These are phyloP conservation scores for Dipteronia sinensis DNA, from an alignment of 345 rosid species.

Conservation along the genomic window DNA sequence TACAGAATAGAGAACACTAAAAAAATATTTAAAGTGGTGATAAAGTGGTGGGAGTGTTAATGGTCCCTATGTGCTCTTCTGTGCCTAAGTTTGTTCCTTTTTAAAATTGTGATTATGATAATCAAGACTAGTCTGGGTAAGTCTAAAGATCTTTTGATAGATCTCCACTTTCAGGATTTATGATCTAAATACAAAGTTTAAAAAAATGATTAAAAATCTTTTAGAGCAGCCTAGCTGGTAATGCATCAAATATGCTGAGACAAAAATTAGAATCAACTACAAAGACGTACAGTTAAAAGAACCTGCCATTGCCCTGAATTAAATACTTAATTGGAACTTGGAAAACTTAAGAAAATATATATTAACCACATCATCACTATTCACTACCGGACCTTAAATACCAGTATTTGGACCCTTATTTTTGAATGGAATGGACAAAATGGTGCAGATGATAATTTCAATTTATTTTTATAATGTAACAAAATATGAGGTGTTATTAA, in stretches of 20 bases:
- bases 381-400: not conserved
- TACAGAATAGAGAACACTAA: no score
- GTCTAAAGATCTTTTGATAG: not conserved
- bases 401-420: not conserved
- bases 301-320: not conserved
- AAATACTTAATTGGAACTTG: not conserved
- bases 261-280: not conserved
- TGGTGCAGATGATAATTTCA: no score
- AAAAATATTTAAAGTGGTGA: not conserved
- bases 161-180: constrained; percentile 5
- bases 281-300: not conserved
- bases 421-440: no score
- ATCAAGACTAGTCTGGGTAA: not conserved
- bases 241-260: not conserved
- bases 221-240: not conserved
- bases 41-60: not conserved
- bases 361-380: not conserved
- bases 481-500: no score
- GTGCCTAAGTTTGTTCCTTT: not conserved
- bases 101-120: not conserved
- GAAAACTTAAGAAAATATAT: not conserved
- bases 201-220: no score
- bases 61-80: not conserved
- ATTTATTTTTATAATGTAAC: no score
- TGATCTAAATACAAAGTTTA: no score